Evolutionary conservation across 345 rosid genomes (phyloP).

Genomic region (Garcia nutans): DNA sequence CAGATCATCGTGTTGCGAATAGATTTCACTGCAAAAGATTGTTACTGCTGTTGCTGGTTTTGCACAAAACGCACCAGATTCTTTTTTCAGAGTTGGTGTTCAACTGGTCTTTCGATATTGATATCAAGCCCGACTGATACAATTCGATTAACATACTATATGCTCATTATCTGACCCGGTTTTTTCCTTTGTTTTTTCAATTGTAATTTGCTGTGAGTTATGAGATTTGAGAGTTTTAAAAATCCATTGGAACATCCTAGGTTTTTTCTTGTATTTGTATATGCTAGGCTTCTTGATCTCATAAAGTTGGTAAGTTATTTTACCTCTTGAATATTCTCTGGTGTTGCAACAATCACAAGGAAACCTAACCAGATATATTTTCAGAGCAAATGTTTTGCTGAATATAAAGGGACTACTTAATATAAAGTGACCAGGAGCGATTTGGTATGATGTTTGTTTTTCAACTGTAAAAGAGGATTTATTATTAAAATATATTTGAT

Average conservation of each 20-base stretch:
- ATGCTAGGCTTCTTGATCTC: not conserved
- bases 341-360: too few relatives aligned
- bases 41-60: conserved; percentile 15
- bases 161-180: not conserved
- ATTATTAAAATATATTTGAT: too few relatives aligned
- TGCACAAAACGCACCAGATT: conserved; percentile 4
- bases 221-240: conserved; percentile 8
- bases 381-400: too few relatives aligned
- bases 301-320: not conserved
- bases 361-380: too few relatives aligned
- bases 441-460: too few relatives aligned
- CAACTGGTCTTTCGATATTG: not conserved
- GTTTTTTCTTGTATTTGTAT: not conserved
- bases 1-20: conserved; percentile 26
- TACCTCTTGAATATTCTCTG: too few relatives aligned
- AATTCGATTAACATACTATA: not conserved
- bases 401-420: too few relatives aligned
- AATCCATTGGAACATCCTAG: not conserved
- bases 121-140: not conserved
- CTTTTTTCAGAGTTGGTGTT: not conserved
- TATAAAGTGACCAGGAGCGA: too few relatives aligned
- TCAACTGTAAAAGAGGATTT: too few relatives aligned
- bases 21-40: conserved; percentile 20
- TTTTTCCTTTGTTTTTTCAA: conserved; percentile 2
- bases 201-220: conserved; percentile 16